A percentile compares a stretch with the other conserved stretches of the same genome.
phyloP scores from a whole-genome alignment of 2,329 filamentous ascomycete species.

The Diaporthe nobilis region DNA sequence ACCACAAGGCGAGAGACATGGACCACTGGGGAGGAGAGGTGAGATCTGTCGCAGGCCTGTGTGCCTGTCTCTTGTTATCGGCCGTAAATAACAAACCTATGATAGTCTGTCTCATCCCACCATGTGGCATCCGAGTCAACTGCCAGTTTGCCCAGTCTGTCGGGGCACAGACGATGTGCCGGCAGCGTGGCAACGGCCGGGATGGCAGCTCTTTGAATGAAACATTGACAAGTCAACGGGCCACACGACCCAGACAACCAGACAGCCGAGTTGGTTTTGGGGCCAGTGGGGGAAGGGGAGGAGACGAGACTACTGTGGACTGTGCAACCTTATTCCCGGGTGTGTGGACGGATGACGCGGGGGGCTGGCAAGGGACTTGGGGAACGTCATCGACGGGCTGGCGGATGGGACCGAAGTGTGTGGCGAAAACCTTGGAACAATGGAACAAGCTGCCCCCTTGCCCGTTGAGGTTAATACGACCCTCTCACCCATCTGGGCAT shows the following conservation, averaged over 20 bases:
- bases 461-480: conserved; percentile 21
- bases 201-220: conserved; percentile 14
- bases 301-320: neutral
- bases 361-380: conserved; percentile 16
- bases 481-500: conserved; percentile 29
- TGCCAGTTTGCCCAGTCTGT: conserved; percentile 17
- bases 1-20: neutral
- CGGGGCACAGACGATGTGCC: conserved; percentile 23
- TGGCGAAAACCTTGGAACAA: conserved; percentile 30
- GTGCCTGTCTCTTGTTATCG: conserved; percentile 8
- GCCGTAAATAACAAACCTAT: neutral
- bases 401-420: conserved; percentile 27
- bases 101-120: neutral
- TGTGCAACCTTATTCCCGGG: conserved; percentile 32
- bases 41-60: neutral
- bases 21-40: neutral
- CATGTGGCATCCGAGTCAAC: conserved; percentile 21
- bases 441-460: conserved; percentile 22
- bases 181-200: conserved; percentile 18
- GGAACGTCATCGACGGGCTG: conserved; percentile 30
- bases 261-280: neutral
- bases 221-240: conserved; percentile 25
- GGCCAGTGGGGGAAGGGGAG: neutral
- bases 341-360: conserved; percentile 5
- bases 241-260: conserved; percentile 3